Percentiles rank a stretch among this genome's conserved stretches.
Conservation (phyloP, 2,329 filamentous ascomycete genomes). For the Podosphaera fusca region DNA sequence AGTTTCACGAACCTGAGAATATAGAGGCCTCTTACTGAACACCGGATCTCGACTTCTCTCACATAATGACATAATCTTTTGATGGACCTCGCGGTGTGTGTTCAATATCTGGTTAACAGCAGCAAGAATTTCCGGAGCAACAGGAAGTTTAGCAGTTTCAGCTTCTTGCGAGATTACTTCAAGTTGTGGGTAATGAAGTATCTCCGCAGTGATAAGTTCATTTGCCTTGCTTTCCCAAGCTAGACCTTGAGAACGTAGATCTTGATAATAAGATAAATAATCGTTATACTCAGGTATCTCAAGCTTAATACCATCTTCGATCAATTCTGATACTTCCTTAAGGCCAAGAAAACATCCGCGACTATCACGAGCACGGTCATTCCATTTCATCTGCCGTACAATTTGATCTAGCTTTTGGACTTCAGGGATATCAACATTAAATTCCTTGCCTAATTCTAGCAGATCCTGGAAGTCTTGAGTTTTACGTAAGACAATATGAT, state of each 20-base stretch:
- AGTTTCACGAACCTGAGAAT: conserved; percentile 72
- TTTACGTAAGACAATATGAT: conserved; percentile 37
- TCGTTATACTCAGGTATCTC: conserved; percentile 63
- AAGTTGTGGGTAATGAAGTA: conserved; percentile 81
- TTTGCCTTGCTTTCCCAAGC: conserved; percentile 84
- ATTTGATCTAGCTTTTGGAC: conserved; percentile 60
- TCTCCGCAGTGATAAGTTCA: conserved; percentile 77
- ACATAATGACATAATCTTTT: conserved; percentile 62
- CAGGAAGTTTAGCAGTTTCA: conserved; percentile 43
- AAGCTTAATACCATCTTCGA: conserved; percentile 54
- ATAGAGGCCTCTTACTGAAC: conserved; percentile 59
- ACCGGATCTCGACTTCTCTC: conserved; percentile 55
- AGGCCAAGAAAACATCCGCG: conserved; percentile 46
- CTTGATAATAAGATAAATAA: conserved; percentile 50
- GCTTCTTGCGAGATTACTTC: conserved; percentile 79
- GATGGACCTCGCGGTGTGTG: conserved; percentile 86
- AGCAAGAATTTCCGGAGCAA: conserved; percentile 57
- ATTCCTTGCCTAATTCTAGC: conserved; percentile 68
- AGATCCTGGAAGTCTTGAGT: conserved; percentile 68
- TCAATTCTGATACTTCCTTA: conserved; percentile 55
- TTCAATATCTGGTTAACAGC: conserved; percentile 78
- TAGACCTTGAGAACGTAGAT: conserved; percentile 54
- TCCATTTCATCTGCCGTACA: conserved; percentile 74
- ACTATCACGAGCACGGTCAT: conserved; percentile 46
- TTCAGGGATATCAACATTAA: conserved; percentile 81